These are phyloP conservation scores for Hydnomerulius pinastri DNA, from an alignment of 768 basidiomycete genomes.

Conservation along the genomic window DNA sequence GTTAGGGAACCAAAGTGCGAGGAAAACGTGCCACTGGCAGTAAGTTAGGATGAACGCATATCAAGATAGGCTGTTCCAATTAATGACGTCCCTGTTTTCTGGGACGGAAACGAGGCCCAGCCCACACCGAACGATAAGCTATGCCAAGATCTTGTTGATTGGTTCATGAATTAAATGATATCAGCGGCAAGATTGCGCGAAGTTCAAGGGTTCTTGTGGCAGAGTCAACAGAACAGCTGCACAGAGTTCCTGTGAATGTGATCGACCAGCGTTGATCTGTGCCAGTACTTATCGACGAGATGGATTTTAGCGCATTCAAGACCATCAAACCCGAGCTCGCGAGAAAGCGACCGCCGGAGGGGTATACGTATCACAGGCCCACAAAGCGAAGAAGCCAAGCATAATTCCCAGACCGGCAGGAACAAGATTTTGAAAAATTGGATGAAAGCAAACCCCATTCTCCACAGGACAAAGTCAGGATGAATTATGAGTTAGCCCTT, in stretches of 20 bases:
- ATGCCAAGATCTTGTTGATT: not conserved
- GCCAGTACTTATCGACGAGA: not conserved
- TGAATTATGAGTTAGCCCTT: not conserved
- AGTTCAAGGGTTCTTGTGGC: too few species aligned
- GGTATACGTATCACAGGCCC: not conserved
- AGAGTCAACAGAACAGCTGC: too few species aligned
- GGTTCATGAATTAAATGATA: too few species aligned
- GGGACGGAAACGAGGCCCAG: not conserved
- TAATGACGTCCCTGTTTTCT: not conserved
- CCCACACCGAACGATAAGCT: not conserved
- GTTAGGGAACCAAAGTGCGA: not conserved
- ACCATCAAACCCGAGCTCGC: too few species aligned
- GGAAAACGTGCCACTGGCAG: not conserved
- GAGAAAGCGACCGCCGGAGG: not conserved
- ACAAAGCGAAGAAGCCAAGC: not conserved
- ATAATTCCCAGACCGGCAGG: too few species aligned
- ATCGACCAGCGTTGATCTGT: not conserved
- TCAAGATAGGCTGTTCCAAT: not conserved
- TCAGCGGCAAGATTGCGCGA: too few species aligned
- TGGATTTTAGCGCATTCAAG: too few species aligned
- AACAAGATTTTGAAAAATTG: too few species aligned
- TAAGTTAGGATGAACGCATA: not conserved
- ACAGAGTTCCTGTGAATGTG: too few species aligned
- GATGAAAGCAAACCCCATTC: too few species aligned
- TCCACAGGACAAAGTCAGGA: not conserved